Conservation (phyloP, 306 rosid genomes). For the Quercus wislizeni region DNA sequence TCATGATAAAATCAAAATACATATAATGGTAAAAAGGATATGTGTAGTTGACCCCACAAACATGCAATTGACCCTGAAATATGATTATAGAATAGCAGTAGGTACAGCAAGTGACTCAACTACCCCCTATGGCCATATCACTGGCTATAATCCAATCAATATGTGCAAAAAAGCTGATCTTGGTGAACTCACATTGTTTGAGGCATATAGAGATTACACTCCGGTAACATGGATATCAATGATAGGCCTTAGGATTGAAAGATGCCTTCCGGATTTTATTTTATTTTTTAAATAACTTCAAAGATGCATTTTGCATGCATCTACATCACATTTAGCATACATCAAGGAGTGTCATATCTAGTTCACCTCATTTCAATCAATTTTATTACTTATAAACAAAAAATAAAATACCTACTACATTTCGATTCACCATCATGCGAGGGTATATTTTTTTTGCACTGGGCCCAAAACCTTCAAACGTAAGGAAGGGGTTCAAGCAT, state of each 20-base stretch:
- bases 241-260: not conserved
- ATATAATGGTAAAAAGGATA: not conserved
- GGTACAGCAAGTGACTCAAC: not conserved
- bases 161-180: not conserved
- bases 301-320: not conserved
- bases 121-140: not conserved
- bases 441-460: no score
- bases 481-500: no score
- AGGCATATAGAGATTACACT: not conserved
- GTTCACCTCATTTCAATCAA: not conserved
- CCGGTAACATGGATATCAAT: not conserved
- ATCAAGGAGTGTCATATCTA: not conserved
- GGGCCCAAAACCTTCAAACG: no score
- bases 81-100: not conserved
- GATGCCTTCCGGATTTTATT: not conserved
- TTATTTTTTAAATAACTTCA: not conserved
- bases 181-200: not conserved
- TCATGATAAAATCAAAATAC: not conserved
- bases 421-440: no score
- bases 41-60: not conserved
- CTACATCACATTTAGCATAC: not conserved
- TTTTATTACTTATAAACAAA: no score
- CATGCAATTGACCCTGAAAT: not conserved
- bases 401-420: no score
- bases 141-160: not conserved